A percentile compares a stretch with the other conserved stretches of the same genome.
These are phyloP conservation scores for Eucalyptus viminalis DNA, from an alignment of 345 rosid genomes.

Conservation along the genomic window DNA sequence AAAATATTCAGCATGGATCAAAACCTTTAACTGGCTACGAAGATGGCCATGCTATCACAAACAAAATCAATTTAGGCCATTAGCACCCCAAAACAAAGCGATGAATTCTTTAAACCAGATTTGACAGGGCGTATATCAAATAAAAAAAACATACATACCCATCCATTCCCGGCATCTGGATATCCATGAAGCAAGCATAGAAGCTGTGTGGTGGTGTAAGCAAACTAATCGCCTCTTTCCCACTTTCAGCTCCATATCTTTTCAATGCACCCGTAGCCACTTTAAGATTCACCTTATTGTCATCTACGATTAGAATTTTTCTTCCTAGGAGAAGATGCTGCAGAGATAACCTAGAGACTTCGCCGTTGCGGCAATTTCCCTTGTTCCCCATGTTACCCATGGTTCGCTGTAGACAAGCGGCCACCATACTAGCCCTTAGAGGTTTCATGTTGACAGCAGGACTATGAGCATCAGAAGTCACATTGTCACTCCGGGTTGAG, in stretches of 20 bases:
- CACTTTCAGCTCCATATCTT: constrained; percentile 84
- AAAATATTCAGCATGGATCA: background rate
- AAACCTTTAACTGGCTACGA: background rate
- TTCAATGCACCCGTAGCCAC: constrained; percentile 88
- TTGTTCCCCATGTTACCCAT: constrained; percentile 46
- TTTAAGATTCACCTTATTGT: constrained; percentile 69
- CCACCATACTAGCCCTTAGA: constrained; percentile 76
- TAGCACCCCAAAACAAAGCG: background rate
- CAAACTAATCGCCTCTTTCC: constrained; percentile 50
- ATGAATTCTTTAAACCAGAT: background rate
- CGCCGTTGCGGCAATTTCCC: constrained; percentile 43
- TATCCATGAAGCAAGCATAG: constrained; percentile 98
- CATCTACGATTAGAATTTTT: constrained; percentile 80
- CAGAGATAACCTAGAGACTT: constrained; percentile 39
- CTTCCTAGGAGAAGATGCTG: constrained; percentile 66
- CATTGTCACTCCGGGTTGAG: constrained; percentile 7
- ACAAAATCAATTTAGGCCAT: background rate
- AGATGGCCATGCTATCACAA: background rate
- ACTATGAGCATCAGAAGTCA: constrained; percentile 6
- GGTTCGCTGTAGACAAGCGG: constrained; percentile 64
- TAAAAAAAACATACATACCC: constrained; percentile 40
- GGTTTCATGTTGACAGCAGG: constrained; percentile 66
- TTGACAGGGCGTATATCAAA: background rate
- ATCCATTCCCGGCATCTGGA: constrained; percentile 97
- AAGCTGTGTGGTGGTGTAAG: constrained; percentile 74